phyloP scores from a whole-genome alignment of 1,139 yeast species.

The Lodderomyces beijingensis region DNA sequence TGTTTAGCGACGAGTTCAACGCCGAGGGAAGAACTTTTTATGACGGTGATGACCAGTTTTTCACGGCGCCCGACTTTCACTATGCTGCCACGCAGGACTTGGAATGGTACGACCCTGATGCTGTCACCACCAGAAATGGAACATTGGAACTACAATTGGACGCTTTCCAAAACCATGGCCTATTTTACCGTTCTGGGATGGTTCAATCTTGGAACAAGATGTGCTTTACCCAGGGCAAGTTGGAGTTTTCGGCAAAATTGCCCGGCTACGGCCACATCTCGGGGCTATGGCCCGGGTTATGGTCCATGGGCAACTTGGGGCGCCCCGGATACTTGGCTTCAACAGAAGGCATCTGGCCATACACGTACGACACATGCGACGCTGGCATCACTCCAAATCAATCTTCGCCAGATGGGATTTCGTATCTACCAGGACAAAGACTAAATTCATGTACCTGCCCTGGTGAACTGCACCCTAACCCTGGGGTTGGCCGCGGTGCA shows the following conservation, averaged over 20 bases:
- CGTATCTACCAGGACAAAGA: conserved; percentile 73
- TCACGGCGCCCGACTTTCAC: conserved; percentile 70
- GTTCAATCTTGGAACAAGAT: conserved; percentile 77
- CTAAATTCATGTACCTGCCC: conserved; percentile 66
- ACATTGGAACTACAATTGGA: conserved; percentile 61
- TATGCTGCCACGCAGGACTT: conserved; percentile 78
- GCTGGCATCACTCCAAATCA: conserved; percentile 90
- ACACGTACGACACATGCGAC: conserved; percentile 76
- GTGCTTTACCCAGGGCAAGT: conserved; percentile 71
- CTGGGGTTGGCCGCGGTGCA: conserved; percentile 79
- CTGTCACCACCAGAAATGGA: conserved; percentile 65
- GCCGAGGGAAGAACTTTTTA: conserved; percentile 80
- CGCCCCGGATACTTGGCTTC: conserved; percentile 78
- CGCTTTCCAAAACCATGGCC: conserved; percentile 64
- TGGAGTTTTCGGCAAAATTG: conserved; percentile 65
- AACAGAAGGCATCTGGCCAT: conserved; percentile 88
- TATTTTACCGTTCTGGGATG: conserved; percentile 83
- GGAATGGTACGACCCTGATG: conserved; percentile 89
- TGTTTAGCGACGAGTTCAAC: conserved; percentile 79
- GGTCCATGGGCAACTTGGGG: conserved; percentile 84
- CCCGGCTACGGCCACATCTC: conserved; percentile 69
- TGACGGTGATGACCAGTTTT: conserved; percentile 79
- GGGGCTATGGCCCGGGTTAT: conserved; percentile 87
- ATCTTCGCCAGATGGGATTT: conserved; percentile 74
- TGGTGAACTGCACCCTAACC: conserved; percentile 75